Evolutionary conservation across 2,329 filamentous ascomycete species (phyloP).

Genomic region (Aspergillus sp.): DNA sequence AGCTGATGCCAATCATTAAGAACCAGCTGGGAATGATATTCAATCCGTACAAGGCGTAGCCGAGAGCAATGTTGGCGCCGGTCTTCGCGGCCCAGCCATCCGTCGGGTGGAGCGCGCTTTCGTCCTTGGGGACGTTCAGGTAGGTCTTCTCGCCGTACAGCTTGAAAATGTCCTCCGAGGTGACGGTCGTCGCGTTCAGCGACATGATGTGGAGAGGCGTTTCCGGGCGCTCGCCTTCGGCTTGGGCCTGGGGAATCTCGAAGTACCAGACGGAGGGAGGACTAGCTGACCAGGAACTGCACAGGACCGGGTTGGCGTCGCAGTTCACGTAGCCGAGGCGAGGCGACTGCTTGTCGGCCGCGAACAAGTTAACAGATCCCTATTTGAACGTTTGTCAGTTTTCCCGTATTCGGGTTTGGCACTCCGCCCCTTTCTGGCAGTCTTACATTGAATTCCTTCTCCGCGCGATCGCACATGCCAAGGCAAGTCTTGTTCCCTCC

Average conservation of each 20-base stretch:
- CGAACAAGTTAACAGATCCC: slow-evolving; percentile 46
- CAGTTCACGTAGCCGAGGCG: slow-evolving; percentile 52
- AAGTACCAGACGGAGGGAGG: slow-evolving; percentile 51
- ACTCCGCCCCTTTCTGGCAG: neutral
- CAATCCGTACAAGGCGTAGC: slow-evolving; percentile 48
- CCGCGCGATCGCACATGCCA: slow-evolving; percentile 46
- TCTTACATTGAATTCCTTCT: slow-evolving; percentile 44
- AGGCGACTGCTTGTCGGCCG: slow-evolving; percentile 45
- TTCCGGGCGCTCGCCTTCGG: slow-evolving; percentile 44
- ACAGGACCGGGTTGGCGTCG: slow-evolving; percentile 49
- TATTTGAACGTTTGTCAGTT: slow-evolving; percentile 15
- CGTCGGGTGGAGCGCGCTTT: slow-evolving; percentile 53
- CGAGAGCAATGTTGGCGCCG: slow-evolving; percentile 45
- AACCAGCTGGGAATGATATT: slow-evolving; percentile 53
- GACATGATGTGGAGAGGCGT: slow-evolving; percentile 45
- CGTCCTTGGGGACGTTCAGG: slow-evolving; percentile 43
- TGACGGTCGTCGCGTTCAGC: slow-evolving; percentile 50
- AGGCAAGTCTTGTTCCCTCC: slow-evolving; percentile 58
- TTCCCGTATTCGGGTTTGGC: neutral
- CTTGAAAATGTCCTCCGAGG: slow-evolving; percentile 47
- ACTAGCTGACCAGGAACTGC: slow-evolving; percentile 50
- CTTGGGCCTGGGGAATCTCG: slow-evolving; percentile 44
- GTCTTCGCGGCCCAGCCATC: slow-evolving; percentile 48
- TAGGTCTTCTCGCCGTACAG: slow-evolving; percentile 50
- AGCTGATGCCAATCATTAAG: slow-evolving; percentile 55